These are phyloP conservation scores for Talaromyces borbonicus DNA, from an alignment of 495 filamentous ascomycete species.

Conservation along the genomic window DNA sequence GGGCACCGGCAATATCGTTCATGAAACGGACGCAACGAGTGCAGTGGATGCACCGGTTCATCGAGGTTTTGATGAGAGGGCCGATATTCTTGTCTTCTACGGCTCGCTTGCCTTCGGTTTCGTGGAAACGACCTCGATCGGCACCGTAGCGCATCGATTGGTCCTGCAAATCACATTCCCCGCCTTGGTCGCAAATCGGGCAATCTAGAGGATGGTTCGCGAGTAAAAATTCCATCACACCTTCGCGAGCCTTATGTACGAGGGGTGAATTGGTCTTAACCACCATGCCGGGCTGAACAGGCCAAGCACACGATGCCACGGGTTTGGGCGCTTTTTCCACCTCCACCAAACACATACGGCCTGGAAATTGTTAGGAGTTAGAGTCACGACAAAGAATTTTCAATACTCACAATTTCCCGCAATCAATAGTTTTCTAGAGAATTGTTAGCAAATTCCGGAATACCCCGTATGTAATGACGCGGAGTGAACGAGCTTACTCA, in stretches of 20 bases:
- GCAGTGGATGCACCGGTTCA: conserved; percentile 99
- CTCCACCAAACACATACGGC: conserved; percentile 97
- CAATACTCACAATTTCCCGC: conserved; percentile 76
- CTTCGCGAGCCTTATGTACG: conserved; percentile 93
- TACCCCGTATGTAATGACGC: background rate
- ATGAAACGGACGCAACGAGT: conserved; percentile 95
- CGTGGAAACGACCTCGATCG: conserved; percentile 93
- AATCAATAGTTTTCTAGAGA: conserved; percentile 81
- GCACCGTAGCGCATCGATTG: conserved; percentile 98
- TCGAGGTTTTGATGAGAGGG: conserved; percentile 98
- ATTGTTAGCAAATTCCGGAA: conserved; percentile 20
- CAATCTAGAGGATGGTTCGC: conserved; percentile 97
- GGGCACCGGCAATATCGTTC: conserved; percentile 92
- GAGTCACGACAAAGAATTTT: background rate
- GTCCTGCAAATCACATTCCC: conserved; percentile 97
- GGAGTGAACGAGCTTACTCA: conserved; percentile 52
- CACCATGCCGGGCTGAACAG: conserved; percentile 95
- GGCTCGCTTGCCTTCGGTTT: conserved; percentile 86
- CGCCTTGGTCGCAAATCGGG: conserved; percentile 96
- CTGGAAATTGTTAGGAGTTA: conserved; percentile 15
- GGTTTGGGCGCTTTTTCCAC: conserved; percentile 93
- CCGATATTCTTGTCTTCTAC: conserved; percentile 99
- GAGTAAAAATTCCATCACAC: conserved; percentile 97
- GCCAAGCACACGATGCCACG: conserved; percentile 97
- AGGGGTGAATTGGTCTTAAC: conserved; percentile 96